These are phyloP conservation scores for Calamus simplicifolius DNA, from an alignment of 176 grass and related monocot genomes.

Conservation along the genomic window DNA sequence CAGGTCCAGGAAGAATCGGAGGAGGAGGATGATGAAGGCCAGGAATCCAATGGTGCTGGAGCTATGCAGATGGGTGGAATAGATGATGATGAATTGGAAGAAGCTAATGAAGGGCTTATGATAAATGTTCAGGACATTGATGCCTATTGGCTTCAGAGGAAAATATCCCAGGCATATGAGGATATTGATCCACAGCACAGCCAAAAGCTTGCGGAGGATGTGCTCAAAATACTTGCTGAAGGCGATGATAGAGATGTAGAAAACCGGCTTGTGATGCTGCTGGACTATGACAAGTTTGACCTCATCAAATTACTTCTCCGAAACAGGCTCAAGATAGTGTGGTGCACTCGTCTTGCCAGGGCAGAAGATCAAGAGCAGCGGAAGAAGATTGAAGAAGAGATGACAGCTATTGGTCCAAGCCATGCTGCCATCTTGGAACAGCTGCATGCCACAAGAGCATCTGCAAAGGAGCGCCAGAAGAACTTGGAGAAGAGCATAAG, in stretches of 20 bases:
- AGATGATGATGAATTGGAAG: slow-evolving; percentile 68
- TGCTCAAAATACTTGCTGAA: slow-evolving; percentile 77
- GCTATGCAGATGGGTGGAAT: slow-evolving; percentile 87
- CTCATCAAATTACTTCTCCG: slow-evolving; percentile 70
- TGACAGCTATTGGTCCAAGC: slow-evolving; percentile 39
- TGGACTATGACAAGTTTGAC: slow-evolving; percentile 96
- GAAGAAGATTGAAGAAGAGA: slow-evolving; percentile 86
- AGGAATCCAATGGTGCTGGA: slow-evolving; percentile 43
- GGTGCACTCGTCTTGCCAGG: slow-evolving; percentile 85
- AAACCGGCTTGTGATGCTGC: slow-evolving; percentile 67
- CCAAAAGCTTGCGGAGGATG: slow-evolving; percentile 79
- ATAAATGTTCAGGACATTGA: slow-evolving; percentile 97
- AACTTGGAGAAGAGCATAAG: slow-evolving; percentile 90
- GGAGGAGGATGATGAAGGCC: slow-evolving; percentile 40
- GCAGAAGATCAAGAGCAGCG: slow-evolving; percentile 82
- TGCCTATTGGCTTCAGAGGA: slow-evolving; percentile 97
- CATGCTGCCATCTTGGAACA: slow-evolving; percentile 69
- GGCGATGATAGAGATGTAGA: slow-evolving; percentile 78
- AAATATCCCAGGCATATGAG: slow-evolving; percentile 79
- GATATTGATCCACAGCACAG: slow-evolving; percentile 82
- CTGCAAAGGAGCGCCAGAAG: slow-evolving; percentile 85
- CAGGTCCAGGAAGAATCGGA: slow-evolving; percentile 97
- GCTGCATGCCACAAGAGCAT: slow-evolving; percentile 88
- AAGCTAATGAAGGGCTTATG: slow-evolving; percentile 43
- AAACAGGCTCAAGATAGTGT: slow-evolving; percentile 96